phyloP scores from a whole-genome alignment of 179 eudicot species.

The Nepenthes alata region DNA sequence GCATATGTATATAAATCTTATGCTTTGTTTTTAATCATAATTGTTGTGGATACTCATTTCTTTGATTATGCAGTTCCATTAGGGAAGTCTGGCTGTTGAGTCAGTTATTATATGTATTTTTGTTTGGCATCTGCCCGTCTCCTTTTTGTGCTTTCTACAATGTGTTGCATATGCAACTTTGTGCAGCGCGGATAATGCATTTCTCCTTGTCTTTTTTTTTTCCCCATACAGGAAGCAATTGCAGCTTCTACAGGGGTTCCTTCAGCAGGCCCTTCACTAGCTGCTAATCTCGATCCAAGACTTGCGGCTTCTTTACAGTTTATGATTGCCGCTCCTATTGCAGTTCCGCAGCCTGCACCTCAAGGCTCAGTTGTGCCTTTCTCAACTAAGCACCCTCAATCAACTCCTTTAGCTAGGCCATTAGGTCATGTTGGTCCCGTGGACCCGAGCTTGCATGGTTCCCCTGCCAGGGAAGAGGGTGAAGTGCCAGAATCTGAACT shows the following conservation, averaged over 20 bases:
- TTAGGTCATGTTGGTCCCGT: constrained; percentile 37
- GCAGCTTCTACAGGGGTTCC: constrained; percentile 43
- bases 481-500: constrained; percentile 94
- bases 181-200: neutral
- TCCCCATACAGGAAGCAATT: constrained; percentile 54
- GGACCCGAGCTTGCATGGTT: constrained; percentile 52
- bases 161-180: too few species aligned
- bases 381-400: constrained; percentile 33
- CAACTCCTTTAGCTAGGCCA: constrained; percentile 39
- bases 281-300: constrained; percentile 48
- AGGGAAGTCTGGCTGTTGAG: too few species aligned
- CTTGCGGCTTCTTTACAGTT: constrained; percentile 38
- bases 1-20: neutral
- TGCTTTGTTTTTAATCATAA: too few species aligned
- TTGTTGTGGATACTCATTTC: too few species aligned
- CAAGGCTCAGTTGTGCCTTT: constrained; percentile 40
- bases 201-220: constrained; percentile 2
- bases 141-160: too few species aligned
- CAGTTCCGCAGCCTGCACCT: constrained; percentile 38
- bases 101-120: too few species aligned
- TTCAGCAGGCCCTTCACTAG: constrained; percentile 21
- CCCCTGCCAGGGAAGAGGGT: constrained; percentile 96
- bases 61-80: too few species aligned
- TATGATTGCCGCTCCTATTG: constrained; percentile 28
- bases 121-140: too few species aligned